Evolutionary conservation across 352 stramenopile genomes (phyloP).

Genomic region (Phytophthora tubulina): DNA sequence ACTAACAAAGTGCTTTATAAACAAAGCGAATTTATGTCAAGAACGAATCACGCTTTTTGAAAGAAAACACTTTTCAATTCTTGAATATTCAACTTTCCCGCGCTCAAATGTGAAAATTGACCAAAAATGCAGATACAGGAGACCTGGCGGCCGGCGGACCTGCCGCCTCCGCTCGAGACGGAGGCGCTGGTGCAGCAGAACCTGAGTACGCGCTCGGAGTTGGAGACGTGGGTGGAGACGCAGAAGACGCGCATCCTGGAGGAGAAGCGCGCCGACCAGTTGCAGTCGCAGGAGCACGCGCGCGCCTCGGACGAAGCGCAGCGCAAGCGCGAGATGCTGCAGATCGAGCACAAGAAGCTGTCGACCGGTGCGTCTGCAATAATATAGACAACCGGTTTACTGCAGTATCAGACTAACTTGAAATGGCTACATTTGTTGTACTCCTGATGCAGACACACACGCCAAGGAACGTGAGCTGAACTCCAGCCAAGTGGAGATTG

Average conservation of each 20-base stretch:
- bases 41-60: no score
- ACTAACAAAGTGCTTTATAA: background rate
- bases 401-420: background rate
- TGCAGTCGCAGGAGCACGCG: constrained; percentile 52
- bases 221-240: constrained; percentile 56
- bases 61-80: background rate
- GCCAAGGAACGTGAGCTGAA: constrained; percentile 67
- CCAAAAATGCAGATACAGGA: background rate
- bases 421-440: background rate
- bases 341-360: constrained; percentile 54
- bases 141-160: background rate
- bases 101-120: constrained; percentile 15
- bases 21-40: no score
- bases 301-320: constrained; percentile 52
- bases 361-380: constrained; percentile 30
- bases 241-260: constrained; percentile 52
- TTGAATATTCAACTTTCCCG: background rate
- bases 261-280: constrained; percentile 56
- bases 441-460: constrained; percentile 33
- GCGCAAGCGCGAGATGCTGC: constrained; percentile 53
- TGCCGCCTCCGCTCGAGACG: constrained; percentile 47
- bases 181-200: constrained; percentile 57
- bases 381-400: background rate
- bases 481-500: constrained; percentile 71
- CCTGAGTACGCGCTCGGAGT: constrained; percentile 50